Base-by-base conservation (phyloP, 805 yeast genomes). In the Metschnikowia proteae region DNA sequence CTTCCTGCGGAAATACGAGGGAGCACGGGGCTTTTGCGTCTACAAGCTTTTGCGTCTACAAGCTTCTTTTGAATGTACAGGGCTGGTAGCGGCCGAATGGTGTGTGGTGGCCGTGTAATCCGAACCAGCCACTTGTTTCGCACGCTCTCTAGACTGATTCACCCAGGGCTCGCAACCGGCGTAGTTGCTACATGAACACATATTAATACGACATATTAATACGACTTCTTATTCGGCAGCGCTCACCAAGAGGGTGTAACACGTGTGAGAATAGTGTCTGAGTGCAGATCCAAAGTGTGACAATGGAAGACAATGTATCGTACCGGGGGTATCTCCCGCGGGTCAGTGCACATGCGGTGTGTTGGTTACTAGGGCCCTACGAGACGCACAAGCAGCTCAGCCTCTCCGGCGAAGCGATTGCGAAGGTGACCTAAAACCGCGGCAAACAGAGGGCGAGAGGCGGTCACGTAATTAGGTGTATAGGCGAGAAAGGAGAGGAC, bases 41-140 rank as follows among this genome's bases (percentile, higher is more conserved):
- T 35, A 35, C 37, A 4, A 22, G 8, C 3, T 10, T 22, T 9
- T n/a, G 8, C 17, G n/a, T 35, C 25, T 35, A 22, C 17, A 17
- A 17, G 17, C 17, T 17, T 17, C 3, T 10, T 22, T 9, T n/a
- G 8, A 22, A 11, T 35, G 11, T 35, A 22, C 22, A 35, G n/a
- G 26, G 26, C 26, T 22, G 13, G 7, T 22, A 26, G 26, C 10
- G 38, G 13, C 33, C 13, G 8, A 35, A 10, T 22, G 26, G 11
- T 6, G 39, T 8, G 11, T 3, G 11, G 13, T 23, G 25, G 25
- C 41, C 32, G 41, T 11, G 31, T 17, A 11, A 27, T 27, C 41
- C 31, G 41, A 17, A 17, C 41, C 32, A 38, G 41, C 41, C 41
- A 38, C n/a, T 27, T 38, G 32, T 38, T 38, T 13, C 41, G 41